phyloP scores from a whole-genome alignment of 345 rosid species.

The Acer saccharum region DNA sequence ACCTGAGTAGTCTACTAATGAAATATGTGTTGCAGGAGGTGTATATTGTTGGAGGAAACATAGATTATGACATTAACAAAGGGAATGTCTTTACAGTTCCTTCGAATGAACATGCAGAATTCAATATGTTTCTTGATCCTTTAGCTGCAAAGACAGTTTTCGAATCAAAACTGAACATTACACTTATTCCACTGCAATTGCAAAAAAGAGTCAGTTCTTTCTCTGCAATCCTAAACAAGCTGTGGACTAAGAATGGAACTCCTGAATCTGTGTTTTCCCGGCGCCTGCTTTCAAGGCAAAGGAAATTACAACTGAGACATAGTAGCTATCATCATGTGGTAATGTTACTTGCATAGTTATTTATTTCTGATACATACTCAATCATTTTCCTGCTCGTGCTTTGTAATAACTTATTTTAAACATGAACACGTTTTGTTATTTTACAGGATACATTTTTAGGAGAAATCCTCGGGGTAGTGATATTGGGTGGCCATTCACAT shows the following conservation, averaged over 20 bases:
- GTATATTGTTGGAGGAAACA: slow-evolving; percentile 81
- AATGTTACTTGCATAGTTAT: background rate
- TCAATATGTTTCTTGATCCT: slow-evolving; percentile 91
- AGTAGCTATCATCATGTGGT: slow-evolving; percentile 69
- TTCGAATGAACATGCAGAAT: slow-evolving; percentile 61
- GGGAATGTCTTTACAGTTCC: slow-evolving; percentile 61
- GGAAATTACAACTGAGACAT: slow-evolving; percentile 45
- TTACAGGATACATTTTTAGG: slow-evolving; percentile 18
- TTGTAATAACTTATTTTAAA: too few relatives aligned
- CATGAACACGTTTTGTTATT: too few relatives aligned
- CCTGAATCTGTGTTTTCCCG: slow-evolving; percentile 56
- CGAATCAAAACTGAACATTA: slow-evolving; percentile 58
- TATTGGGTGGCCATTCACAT: slow-evolving; percentile 15
- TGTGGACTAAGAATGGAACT: slow-evolving; percentile 34
- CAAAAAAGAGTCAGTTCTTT: slow-evolving; percentile 59
- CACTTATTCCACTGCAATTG: slow-evolving; percentile 63
- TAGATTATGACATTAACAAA: slow-evolving; percentile 35
- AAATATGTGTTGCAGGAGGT: slow-evolving; percentile 52
- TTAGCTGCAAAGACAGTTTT: slow-evolving; percentile 75
- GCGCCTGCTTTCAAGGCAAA: slow-evolving; percentile 52
- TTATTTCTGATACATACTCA: too few relatives aligned
- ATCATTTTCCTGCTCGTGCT: too few relatives aligned
- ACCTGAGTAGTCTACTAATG: background rate
- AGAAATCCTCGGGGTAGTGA: slow-evolving; percentile 24
- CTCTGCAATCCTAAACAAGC: slow-evolving; percentile 30